Conservation (phyloP, 31 red algal genomes). For the Asparagopsis taxiformis region DNA sequence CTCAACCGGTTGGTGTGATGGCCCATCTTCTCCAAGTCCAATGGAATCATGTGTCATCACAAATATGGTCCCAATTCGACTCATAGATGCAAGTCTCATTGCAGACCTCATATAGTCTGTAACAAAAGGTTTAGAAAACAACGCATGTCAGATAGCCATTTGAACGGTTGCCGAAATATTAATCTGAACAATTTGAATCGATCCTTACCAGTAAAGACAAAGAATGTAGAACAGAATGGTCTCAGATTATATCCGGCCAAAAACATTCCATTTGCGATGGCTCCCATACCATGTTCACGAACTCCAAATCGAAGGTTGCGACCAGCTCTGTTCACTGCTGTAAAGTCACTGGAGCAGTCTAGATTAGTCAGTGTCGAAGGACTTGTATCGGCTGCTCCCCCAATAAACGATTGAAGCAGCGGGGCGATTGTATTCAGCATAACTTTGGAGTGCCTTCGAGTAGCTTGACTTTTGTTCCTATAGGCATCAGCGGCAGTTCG, state of each 20-base stretch:
- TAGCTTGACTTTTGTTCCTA: slow-evolving; percentile 33
- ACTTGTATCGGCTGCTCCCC: slow-evolving; percentile 73
- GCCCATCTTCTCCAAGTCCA: slow-evolving; percentile 95
- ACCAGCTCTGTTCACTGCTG: slow-evolving; percentile 36
- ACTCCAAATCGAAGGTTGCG: slow-evolving; percentile 94
- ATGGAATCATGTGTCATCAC: slow-evolving; percentile 97
- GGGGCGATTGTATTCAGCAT: slow-evolving; percentile 77
- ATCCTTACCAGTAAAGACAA: slow-evolving; percentile 84
- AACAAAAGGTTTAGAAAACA: too few species aligned
- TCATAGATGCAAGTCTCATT: slow-evolving; percentile 85
- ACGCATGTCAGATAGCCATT: slow-evolving; percentile 17
- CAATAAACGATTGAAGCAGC: slow-evolving; percentile 54
- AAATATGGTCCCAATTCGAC: slow-evolving; percentile 66
- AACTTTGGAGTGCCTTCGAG: slow-evolving; percentile 57
- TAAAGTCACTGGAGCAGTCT: slow-evolving; percentile 68
- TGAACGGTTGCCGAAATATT: not conserved
- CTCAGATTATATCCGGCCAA: slow-evolving; percentile 56
- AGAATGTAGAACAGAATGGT: slow-evolving; percentile 93
- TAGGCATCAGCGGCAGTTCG: slow-evolving; percentile 1
- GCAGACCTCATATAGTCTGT: slow-evolving; percentile 85
- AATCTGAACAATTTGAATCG: not conserved
- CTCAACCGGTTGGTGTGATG: slow-evolving; percentile 99
- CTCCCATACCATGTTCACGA: slow-evolving; percentile 93
- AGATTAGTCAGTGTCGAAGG: slow-evolving; percentile 67
- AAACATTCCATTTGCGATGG: slow-evolving; percentile 81